A percentile compares a stretch with the other conserved stretches of the same genome.
Evolutionary conservation across 345 rosid species (phyloP).

Genomic region (Camelina sativa): DNA sequence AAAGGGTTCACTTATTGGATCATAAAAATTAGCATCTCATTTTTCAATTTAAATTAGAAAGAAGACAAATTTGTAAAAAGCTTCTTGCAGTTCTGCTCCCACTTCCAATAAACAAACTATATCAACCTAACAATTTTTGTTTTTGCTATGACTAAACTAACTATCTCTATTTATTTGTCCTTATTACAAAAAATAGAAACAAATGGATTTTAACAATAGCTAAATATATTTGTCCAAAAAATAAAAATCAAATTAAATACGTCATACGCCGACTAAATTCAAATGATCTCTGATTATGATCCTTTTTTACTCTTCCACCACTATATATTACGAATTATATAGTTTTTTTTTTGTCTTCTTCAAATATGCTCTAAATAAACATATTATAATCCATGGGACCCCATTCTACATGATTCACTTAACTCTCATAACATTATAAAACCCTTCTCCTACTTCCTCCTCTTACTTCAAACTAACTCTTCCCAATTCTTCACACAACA

Average conservation of each 20-base stretch:
- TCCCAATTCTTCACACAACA: constrained; percentile 10
- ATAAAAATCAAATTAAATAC: no score
- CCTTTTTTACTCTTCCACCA: constrained; percentile 13
- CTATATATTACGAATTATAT: constrained; percentile 2
- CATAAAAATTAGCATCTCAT: neutral
- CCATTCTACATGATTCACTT: constrained; percentile 20
- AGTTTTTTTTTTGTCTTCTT: neutral
- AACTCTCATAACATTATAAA: constrained; percentile 30
- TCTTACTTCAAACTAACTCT: constrained; percentile 28
- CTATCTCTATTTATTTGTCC: neutral
- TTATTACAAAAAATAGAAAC: neutral
- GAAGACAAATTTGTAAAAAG: neutral
- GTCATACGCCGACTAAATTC: neutral
- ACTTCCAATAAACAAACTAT: neutral
- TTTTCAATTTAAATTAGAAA: neutral
- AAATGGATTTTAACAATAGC: neutral
- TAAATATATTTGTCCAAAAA: no score
- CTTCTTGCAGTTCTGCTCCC: neutral
- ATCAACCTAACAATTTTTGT: neutral
- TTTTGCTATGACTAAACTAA: neutral
- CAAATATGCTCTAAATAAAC: constrained; percentile 2
- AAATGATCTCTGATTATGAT: neutral
- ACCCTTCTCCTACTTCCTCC: constrained; percentile 30
- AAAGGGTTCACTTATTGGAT: neutral
- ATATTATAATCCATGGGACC: constrained; percentile 19